Evolutionary conservation across 164 flowering plant genomes (phyloP), one percentile per base, ranked within the genome.

Genomic region (Dillenia suffruticosa): DNA sequence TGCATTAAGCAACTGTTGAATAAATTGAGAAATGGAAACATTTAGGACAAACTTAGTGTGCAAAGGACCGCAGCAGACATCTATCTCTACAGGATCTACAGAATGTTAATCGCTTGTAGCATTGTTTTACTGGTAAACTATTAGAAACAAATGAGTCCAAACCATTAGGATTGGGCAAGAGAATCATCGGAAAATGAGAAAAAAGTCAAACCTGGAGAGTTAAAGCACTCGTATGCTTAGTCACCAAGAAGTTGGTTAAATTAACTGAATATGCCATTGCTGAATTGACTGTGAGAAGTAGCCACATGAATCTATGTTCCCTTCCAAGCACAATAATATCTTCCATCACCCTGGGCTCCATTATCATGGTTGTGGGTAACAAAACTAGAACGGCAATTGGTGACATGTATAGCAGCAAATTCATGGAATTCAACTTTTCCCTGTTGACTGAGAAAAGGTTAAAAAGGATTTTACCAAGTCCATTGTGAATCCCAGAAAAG

Each of bases 351-450:
- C 72, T 72, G 5, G 91, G 87, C 73, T 94, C 97, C 96, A 94
- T 94, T 24, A 79, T 44, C 40, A 89, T 64, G 32, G 86, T 74
- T 17, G 82, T 81, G 26, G 97, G 97, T 70, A 94, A 55, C 59
- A 94, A 69, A 69, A 77, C 85, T 49, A 89, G 48, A 64, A 90
- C 88, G 13, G 98, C 96, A 56, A 94, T 81, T 8, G 97, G 98
- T 12, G 98, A 77, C 98, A 91, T 94, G 57, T 89, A 91, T 54
- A 94, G 75, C 77, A 94, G 65, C 87, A 94, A 77, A 70, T 94
- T 94, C 97, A 94, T 91, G 3, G 98, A 94, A 76, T 90, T 87
- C 79, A 94, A 67, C 79, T 89, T 87, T 65, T 94, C 98, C 82
- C 98, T 93, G 88, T 52, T 74, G 0, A 49, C 40, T 32, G 40